These are phyloP conservation scores for Nakazawaea laoshanensis DNA, from an alignment of 805 yeast genomes.

Conservation along the genomic window DNA sequence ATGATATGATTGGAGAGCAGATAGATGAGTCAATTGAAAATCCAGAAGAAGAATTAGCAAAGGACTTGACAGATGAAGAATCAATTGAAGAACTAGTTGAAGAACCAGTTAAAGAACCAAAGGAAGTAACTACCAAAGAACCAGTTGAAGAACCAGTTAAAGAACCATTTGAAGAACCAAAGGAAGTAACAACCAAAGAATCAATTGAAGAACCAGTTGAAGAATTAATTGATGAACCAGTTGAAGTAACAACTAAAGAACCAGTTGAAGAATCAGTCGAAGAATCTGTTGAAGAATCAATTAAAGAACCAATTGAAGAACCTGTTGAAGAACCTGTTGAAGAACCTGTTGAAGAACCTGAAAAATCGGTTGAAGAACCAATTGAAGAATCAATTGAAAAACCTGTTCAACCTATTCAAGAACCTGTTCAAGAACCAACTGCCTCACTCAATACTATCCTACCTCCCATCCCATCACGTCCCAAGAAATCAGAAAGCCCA, in stretches of 20 bases:
- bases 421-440: not conserved
- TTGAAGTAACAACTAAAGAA: constrained; percentile 1
- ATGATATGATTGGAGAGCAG: too few relatives aligned
- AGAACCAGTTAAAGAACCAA: not conserved
- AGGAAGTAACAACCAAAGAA: not conserved
- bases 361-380: not conserved
- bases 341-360: not conserved
- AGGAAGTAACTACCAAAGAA: not conserved
- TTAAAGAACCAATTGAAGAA: not conserved
- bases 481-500: constrained; percentile 1
- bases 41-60: not conserved
- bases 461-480: constrained; percentile 12
- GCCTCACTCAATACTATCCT: too few relatives aligned
- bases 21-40: too few relatives aligned
- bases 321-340: not conserved
- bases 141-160: constrained; percentile 1
- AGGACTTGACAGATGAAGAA: not conserved
- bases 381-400: not conserved
- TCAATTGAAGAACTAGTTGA: not conserved
- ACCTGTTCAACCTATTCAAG: not conserved
- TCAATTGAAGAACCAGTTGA: not conserved
- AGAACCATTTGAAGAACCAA: not conserved
- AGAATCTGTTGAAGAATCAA: not conserved
- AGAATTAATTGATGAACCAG: not conserved
- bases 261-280: not conserved